Conservation (phyloP, 371 early-diverging fungal genomes). For the Fennellomyces sp. region DNA sequence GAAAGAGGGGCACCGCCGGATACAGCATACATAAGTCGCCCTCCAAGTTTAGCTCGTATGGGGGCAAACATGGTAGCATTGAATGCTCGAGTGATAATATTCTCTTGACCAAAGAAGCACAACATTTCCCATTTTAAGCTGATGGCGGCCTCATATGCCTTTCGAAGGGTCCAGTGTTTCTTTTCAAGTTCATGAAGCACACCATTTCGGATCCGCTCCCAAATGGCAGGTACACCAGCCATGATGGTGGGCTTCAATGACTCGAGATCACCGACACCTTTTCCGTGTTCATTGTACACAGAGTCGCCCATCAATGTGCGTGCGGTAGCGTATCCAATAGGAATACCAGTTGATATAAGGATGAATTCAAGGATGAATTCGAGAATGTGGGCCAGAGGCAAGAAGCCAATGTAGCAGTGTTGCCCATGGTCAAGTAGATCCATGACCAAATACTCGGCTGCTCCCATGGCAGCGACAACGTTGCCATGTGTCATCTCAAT, state of each 20-base stretch:
- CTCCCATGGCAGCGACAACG: slow-evolving; percentile 68
- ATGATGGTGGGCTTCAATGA: slow-evolving; percentile 89
- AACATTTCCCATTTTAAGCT: slow-evolving; percentile 75
- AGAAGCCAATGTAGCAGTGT: slow-evolving; percentile 78
- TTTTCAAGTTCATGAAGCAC: slow-evolving; percentile 71
- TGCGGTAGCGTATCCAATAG: slow-evolving; percentile 83
- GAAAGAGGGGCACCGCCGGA: slow-evolving; percentile 95
- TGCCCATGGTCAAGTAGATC: slow-evolving; percentile 38
- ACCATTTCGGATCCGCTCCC: slow-evolving; percentile 87
- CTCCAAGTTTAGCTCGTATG: slow-evolving; percentile 84
- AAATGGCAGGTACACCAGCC: slow-evolving; percentile 89
- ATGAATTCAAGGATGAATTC: slow-evolving; percentile 76
- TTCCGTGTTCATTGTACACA: slow-evolving; percentile 61
- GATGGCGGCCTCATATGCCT: slow-evolving; percentile 61
- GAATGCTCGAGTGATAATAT: slow-evolving; percentile 68
- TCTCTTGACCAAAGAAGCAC: slow-evolving; percentile 53
- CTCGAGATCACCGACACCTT: slow-evolving; percentile 89
- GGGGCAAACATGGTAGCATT: slow-evolving; percentile 81
- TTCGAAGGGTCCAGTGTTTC: slow-evolving; percentile 57
- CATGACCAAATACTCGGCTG: slow-evolving; percentile 46
- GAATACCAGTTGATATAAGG: slow-evolving; percentile 46
- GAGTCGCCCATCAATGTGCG: slow-evolving; percentile 84
- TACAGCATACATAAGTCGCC: slow-evolving; percentile 79
- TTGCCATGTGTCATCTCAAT: slow-evolving; percentile 70
- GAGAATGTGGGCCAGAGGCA: slow-evolving; percentile 92